A percentile compares a stretch with the other conserved stretches of the same genome.
phyloP scores from a whole-genome alignment of 2,329 filamentous ascomycete genomes.

The Colletotrichum sp. region DNA sequence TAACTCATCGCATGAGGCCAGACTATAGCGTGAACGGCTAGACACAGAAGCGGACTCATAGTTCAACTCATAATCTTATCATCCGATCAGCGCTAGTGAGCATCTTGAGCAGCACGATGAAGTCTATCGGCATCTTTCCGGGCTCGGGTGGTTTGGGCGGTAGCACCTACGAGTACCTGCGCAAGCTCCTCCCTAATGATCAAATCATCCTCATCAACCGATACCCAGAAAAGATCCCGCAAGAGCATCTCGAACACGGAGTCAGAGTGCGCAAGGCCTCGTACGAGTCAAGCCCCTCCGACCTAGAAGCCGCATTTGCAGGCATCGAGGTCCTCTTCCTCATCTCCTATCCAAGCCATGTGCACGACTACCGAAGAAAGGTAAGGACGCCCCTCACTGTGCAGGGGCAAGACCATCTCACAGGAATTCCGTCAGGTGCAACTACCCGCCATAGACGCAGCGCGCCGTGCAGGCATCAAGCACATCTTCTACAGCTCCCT shows the following conservation, averaged over 20 bases:
- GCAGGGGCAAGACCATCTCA: not conserved
- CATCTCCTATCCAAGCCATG: constrained; percentile 58
- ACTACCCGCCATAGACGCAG: constrained; percentile 56
- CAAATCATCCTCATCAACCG: constrained; percentile 54
- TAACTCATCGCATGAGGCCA: not conserved
- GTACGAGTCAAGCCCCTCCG: constrained; percentile 49
- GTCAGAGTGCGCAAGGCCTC: constrained; percentile 56
- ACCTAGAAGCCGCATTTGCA: constrained; percentile 51
- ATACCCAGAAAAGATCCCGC: constrained; percentile 44
- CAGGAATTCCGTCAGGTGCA: constrained; percentile 25
- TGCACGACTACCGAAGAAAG: constrained; percentile 48
- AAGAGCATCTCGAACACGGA: constrained; percentile 42
- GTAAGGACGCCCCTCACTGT: constrained; percentile 24
- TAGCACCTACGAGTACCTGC: constrained; percentile 54
- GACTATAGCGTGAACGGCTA: not conserved
- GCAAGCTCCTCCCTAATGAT: constrained; percentile 44
- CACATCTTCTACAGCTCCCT: constrained; percentile 66
- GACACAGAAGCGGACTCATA: not conserved
- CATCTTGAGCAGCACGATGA: constrained; percentile 22
- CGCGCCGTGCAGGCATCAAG: constrained; percentile 52
- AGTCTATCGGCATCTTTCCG: constrained; percentile 51
- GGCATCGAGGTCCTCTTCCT: constrained; percentile 58
- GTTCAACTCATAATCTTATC: not conserved
- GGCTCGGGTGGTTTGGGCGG: constrained; percentile 57
- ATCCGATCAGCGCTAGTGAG: not conserved